Evolutionary conservation across 768 basidiomycete species (phyloP), one percentile per base, ranked within the genome.

Genomic region (Mycena indigotica): DNA sequence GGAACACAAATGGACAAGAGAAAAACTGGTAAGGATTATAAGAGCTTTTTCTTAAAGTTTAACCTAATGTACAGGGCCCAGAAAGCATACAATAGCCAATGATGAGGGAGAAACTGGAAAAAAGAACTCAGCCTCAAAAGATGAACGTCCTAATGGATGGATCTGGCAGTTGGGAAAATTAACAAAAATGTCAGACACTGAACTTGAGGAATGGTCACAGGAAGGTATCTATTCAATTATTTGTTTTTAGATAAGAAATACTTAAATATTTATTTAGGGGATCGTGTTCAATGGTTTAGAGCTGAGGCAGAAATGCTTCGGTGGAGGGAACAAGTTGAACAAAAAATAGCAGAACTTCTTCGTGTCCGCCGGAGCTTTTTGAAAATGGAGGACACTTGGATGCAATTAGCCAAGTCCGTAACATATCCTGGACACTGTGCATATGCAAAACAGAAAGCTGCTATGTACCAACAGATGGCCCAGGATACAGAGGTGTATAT

Each of bases 281-380:
- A 63, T 56, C 46, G 52, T 41, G 62, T 63, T 15, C 62, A 63
- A 19, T 63, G 62, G 62, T 60, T 56, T 25, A 50, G 58, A 8
- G 53, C 62, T 8, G 61, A 63, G 29, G 62, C 62, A 5, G 62
- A 63, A 10, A 54, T 63, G 55, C 25, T 28, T 16, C 54, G 62
- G 3, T 63, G 62, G 62, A 58, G 52, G 16, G 62, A 63, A 32
- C 28, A 63, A 23, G 49, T 40, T 24, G 62, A 63, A 50, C 17
- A 6, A 4, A 57, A 54, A 32, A 29, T 59, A 25, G 55, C 55
- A 5, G 62, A 63, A 30, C 30, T 60, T 13, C 26, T 56, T 3
- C 49, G 50, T 8, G 53, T 32, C 12, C 50, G 55, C 19, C 50
- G 51, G 17, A 45, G 39, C 44, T 60, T 59, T 46, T 3, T 23